Evolutionary conservation across 2,329 filamentous ascomycete species (phyloP), one percentile per base, ranked within the genome.

Genomic region (Chaetoscypha palmicola): DNA sequence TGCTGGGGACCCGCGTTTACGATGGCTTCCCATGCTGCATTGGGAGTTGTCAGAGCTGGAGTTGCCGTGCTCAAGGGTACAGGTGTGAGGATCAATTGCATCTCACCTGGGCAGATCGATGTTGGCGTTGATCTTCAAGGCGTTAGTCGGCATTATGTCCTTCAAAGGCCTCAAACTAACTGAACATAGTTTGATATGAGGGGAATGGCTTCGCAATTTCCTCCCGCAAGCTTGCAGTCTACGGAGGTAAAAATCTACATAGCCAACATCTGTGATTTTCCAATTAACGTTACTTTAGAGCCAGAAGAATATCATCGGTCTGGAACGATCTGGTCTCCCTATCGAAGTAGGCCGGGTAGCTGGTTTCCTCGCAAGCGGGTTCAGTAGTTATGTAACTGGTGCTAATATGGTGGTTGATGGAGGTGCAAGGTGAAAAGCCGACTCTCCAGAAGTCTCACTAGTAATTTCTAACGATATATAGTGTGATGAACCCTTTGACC

Each of bases 341-440:
- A 70, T 72, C 39, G 77, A 81, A 56, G 74, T 82, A 8, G 78
- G 69, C 1, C 63, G 74, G 26, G 76, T 80, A 2, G 77, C 73
- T 0, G 77, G 78, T 0, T 82, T 82, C 56, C 63, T 82, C 49
- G 76, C 77, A 2, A 76, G 71, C 59, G 76, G 76, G 0, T 81
- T 82, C 59, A 77, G 73, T 49, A 74, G 70, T 44, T 81, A 81
- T 60, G 68, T 81, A 33, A 81, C 74, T 1, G 78, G 78, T 1
- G 68, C 74, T 2, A 81, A 81, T 57, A 60, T 81, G 54, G 70
- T 79, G 11, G 76, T 81, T 11, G 77, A 81, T 63, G 78, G 76
- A 3, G 78, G 77, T 5, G 72, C 74, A 16, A 54, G 45, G 49
- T 52, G 37, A 35, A 43, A 17, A 12, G 12, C 23, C 5, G 19